Conservation (phyloP, 768 basidiomycete species). For the Mycena rebaudengoi region DNA sequence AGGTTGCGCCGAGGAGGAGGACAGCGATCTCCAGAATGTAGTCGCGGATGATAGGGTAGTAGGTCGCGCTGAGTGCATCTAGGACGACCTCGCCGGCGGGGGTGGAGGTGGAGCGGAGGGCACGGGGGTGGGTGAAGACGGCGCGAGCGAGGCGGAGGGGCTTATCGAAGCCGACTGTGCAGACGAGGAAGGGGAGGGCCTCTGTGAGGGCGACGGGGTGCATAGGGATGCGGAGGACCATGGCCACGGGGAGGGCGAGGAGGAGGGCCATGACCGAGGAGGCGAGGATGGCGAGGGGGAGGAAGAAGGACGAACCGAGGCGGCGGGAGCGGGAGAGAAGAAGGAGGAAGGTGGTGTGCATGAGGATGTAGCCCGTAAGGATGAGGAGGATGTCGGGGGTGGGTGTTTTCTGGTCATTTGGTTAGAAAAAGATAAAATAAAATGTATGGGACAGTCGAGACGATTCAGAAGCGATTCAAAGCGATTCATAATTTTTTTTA, state of each 20-base stretch:
- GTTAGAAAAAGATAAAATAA: slow-evolving; percentile 8
- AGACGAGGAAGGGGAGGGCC: slow-evolving; percentile 96
- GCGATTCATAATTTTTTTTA: no score
- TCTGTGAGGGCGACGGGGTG: slow-evolving; percentile 95
- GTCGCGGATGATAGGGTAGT: slow-evolving; percentile 88
- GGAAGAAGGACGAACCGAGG: slow-evolving; percentile 72
- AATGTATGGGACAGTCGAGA: not conserved
- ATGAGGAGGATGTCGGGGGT: slow-evolving; percentile 96
- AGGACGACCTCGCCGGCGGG: slow-evolving; percentile 87
- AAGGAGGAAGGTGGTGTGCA: slow-evolving; percentile 95
- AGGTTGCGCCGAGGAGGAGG: slow-evolving; percentile 85
- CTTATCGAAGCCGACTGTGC: slow-evolving; percentile 98
- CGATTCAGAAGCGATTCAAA: slow-evolving; percentile 20
- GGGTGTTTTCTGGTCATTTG: slow-evolving; percentile 77
- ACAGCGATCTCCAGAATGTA: slow-evolving; percentile 94
- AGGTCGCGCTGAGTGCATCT: slow-evolving; percentile 81
- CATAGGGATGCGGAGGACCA: slow-evolving; percentile 81
- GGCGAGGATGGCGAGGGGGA: slow-evolving; percentile 76
- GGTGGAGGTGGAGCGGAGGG: slow-evolving; percentile 30
- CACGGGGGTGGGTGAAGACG: slow-evolving; percentile 65
- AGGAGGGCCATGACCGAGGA: slow-evolving; percentile 87
- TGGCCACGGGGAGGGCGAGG: slow-evolving; percentile 79
- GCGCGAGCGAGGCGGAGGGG: slow-evolving; percentile 91
- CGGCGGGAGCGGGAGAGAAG: slow-evolving; percentile 89
- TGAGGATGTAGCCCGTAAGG: slow-evolving; percentile 90